Conservation (phyloP, 768 basidiomycete species). For the Hypholoma sublateritium region DNA sequence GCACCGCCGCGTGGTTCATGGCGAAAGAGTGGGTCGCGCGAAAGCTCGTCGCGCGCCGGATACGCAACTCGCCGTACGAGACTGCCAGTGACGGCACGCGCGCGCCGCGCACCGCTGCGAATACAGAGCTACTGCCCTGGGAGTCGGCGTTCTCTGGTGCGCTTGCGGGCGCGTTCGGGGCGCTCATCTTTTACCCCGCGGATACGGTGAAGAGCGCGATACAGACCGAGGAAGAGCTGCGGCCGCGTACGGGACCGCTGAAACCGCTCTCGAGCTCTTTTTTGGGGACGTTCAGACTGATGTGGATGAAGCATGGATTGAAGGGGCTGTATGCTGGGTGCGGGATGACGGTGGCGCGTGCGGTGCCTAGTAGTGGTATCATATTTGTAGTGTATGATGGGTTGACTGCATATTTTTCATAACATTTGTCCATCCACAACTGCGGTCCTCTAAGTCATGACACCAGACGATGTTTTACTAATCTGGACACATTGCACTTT, state of each 20-base stretch:
- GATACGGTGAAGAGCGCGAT: conserved; percentile 94
- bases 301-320: conserved; percentile 77
- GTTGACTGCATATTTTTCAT: conserved; percentile 47
- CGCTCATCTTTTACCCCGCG: conserved; percentile 89
- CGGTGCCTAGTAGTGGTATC: conserved; percentile 87
- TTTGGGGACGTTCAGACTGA: conserved; percentile 58
- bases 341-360: conserved; percentile 84
- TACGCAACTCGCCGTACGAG: conserved; percentile 18
- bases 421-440: conserved; percentile 1
- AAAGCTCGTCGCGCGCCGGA: conserved; percentile 54
- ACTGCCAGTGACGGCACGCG: conserved; percentile 10
- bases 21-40: conserved; percentile 79
- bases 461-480: too few relatives aligned
- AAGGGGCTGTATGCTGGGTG: conserved; percentile 90
- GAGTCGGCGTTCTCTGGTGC: conserved; percentile 89
- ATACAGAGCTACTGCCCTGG: conserved; percentile 59
- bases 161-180: conserved; percentile 82
- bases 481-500: too few relatives aligned
- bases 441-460: not conserved
- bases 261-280: conserved; percentile 35
- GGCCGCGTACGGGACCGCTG: conserved; percentile 37
- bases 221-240: conserved; percentile 90
- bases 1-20: conserved; percentile 88
- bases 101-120: conserved; percentile 29
- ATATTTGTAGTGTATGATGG: conserved; percentile 94